phyloP scores from a whole-genome alignment of 768 basidiomycete genomes.

The Tulasnella sp. region DNA sequence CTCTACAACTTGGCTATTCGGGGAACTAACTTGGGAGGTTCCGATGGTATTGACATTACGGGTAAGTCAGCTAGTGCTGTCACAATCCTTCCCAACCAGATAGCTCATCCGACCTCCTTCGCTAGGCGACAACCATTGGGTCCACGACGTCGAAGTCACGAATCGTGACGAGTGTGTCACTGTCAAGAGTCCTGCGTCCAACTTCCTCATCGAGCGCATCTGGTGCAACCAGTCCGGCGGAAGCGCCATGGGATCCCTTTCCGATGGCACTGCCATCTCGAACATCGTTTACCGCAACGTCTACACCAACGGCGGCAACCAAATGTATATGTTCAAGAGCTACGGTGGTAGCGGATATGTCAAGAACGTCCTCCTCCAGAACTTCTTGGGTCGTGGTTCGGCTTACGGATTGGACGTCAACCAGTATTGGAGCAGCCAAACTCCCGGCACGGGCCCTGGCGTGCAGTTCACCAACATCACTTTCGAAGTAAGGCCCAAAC shows the following conservation, averaged over 20 bases:
- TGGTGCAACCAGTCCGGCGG: constrained; percentile 27
- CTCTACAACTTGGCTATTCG: constrained; percentile 26
- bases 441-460: constrained; percentile 20
- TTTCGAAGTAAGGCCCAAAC: constrained; percentile 18
- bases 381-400: constrained; percentile 22
- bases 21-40: constrained; percentile 23
- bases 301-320: constrained; percentile 24
- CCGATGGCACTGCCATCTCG: constrained; percentile 21
- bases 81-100: neutral
- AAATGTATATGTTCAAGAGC: constrained; percentile 25
- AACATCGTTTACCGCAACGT: constrained; percentile 23
- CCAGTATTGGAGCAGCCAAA: constrained; percentile 22
- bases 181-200: constrained; percentile 25
- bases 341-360: constrained; percentile 20
- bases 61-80: constrained; percentile 4
- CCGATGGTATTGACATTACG: constrained; percentile 25
- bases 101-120: neutral
- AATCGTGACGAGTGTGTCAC: constrained; percentile 27
- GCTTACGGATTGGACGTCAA: constrained; percentile 24
- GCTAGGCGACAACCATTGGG: constrained; percentile 23
- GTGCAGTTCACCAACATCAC: constrained; percentile 23
- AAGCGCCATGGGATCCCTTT: constrained; percentile 23
- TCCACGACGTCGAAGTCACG: constrained; percentile 28
- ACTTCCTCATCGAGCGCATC: constrained; percentile 24
- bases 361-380: constrained; percentile 23